phyloP scores from a whole-genome alignment of 2,329 filamentous ascomycete genomes.

The Exophiala sp. region DNA sequence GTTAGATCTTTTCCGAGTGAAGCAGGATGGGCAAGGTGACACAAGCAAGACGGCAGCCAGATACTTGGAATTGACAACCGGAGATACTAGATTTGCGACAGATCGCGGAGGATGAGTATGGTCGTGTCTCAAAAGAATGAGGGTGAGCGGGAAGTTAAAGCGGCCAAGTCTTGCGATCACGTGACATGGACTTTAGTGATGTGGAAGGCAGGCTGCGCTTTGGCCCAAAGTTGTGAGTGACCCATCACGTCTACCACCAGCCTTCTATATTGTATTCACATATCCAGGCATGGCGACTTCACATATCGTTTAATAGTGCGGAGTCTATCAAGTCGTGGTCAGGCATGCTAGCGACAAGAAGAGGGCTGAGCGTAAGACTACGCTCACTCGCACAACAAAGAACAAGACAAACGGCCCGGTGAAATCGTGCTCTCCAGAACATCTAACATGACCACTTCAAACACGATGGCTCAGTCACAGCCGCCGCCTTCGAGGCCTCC shows the following conservation, averaged over 20 bases:
- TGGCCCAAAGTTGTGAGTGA: conserved; percentile 10
- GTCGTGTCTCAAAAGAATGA: too few relatives aligned
- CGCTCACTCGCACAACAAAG: conserved; percentile 22
- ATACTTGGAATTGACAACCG: too few relatives aligned
- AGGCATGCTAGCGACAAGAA: conserved; percentile 26
- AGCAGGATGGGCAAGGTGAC: too few relatives aligned
- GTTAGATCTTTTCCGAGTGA: too few relatives aligned
- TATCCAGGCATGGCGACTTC: conserved; percentile 3
- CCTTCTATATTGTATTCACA: conserved; percentile 6
- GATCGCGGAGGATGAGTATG: too few relatives aligned
- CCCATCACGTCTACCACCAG: conserved; percentile 12
- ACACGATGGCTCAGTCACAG: conserved; percentile 25
- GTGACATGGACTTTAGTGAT: conserved; percentile 5
- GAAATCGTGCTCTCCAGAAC: conserved; percentile 7
- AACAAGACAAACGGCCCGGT: conserved; percentile 12
- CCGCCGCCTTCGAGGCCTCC: conserved; percentile 23
- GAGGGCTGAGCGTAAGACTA: conserved; percentile 19
- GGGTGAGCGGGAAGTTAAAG: neutral
- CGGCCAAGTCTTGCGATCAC: conserved; percentile 7
- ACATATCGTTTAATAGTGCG: conserved; percentile 3
- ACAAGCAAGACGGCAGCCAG: too few relatives aligned
- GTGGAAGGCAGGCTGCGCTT: conserved; percentile 14
- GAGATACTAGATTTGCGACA: too few relatives aligned
- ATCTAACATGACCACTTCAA: conserved; percentile 9
- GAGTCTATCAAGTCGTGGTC: conserved; percentile 9